These are phyloP conservation scores for Fonsecaea monophora DNA, from an alignment of 2,329 filamentous ascomycete species.

Conservation along the genomic window DNA sequence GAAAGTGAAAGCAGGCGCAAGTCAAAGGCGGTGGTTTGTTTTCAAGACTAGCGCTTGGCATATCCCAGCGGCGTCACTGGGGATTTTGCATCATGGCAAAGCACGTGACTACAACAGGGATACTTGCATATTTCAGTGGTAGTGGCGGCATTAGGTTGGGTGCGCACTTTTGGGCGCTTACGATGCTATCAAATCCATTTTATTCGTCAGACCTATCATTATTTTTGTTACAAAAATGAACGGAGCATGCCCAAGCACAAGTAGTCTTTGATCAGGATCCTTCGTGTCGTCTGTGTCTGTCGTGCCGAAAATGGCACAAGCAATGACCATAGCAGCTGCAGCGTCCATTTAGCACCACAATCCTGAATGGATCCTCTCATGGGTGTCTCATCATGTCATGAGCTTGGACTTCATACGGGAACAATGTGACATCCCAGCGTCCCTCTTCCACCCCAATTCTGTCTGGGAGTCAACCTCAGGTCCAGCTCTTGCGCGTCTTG, in stretches of 20 bases:
- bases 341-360: not conserved
- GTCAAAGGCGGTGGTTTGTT: constrained; percentile 28
- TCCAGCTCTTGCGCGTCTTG: constrained; percentile 60
- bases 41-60: constrained; percentile 16
- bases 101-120: not conserved
- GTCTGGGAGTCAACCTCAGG: constrained; percentile 75
- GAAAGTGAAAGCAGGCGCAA: constrained; percentile 23
- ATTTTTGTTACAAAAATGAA: not conserved
- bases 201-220: not conserved
- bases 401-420: constrained; percentile 64
- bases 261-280: not conserved
- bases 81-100: not conserved
- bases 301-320: not conserved
- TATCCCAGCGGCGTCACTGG: constrained; percentile 15
- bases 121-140: not conserved
- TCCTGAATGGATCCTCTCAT: not conserved
- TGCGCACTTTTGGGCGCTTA: no score
- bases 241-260: not conserved
- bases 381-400: not conserved
- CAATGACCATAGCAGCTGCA: not conserved
- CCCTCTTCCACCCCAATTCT: constrained; percentile 88
- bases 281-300: not conserved
- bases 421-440: constrained; percentile 89
- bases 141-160: no score
- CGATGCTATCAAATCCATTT: not conserved